Percentiles rank a stretch among this genome's conserved stretches.
Evolutionary conservation across 208 protist genomes (phyloP).

Genomic region (Naegleria fowleri): DNA sequence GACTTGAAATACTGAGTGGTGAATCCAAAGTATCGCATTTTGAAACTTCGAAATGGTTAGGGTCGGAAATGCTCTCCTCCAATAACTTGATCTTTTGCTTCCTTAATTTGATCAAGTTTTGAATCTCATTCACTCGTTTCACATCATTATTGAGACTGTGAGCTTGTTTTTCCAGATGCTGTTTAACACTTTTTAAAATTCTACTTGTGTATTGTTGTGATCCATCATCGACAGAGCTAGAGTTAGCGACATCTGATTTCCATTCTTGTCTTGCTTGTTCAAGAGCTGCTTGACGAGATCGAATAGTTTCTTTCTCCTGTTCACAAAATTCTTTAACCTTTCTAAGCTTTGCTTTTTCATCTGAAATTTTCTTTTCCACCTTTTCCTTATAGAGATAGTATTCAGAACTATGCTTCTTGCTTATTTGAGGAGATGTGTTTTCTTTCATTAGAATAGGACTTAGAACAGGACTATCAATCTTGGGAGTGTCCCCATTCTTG

Average conservation of each 20-base stretch:
- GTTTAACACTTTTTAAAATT: neutral
- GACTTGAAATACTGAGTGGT: neutral
- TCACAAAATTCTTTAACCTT: neutral
- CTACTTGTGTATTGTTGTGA: neutral
- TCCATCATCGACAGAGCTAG: neutral
- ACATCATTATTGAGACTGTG: neutral
- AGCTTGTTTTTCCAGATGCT: constrained; percentile 1
- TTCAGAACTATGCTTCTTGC: neutral
- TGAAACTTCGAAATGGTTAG: neutral
- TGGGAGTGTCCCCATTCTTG: neutral
- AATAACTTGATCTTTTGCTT: constrained; percentile 12
- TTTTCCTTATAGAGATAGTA: neutral
- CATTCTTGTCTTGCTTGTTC: constrained; percentile 7
- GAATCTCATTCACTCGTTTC: constrained; percentile 2
- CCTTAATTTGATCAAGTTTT: neutral
- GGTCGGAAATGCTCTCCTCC: neutral
- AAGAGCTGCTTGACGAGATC: neutral
- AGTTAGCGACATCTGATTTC: neutral
- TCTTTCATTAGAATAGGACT: neutral
- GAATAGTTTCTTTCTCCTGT: constrained; percentile 4
- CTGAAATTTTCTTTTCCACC: neutral
- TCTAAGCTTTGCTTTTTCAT: neutral
- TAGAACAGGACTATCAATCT: neutral
- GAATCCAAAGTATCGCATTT: neutral
- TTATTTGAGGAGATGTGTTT: neutral